Conservation (phyloP, 345 rosid species). For the Laguncularia racemosa region DNA sequence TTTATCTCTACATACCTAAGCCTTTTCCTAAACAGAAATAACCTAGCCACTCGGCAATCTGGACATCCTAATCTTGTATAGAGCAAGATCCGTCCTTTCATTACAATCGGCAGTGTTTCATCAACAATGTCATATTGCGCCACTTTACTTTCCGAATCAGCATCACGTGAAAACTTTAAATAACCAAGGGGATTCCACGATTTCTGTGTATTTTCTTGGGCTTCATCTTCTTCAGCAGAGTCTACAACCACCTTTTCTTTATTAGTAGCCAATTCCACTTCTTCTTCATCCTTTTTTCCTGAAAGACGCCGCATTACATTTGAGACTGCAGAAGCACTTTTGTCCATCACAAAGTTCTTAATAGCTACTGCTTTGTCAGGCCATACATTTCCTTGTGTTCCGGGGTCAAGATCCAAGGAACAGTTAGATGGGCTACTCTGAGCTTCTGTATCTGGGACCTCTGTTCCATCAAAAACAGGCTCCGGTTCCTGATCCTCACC, state of each 20-base stretch:
- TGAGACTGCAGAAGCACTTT: constrained; percentile 58
- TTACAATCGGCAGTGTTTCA: constrained; percentile 33
- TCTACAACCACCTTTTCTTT: constrained; percentile 21
- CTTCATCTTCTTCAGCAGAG: constrained; percentile 24
- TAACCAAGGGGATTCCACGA: constrained; percentile 64
- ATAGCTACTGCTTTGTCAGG: constrained; percentile 65
- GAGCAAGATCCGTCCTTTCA: constrained; percentile 61
- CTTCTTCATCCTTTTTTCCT: constrained; percentile 28
- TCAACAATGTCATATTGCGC: constrained; percentile 18
- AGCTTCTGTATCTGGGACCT: constrained; percentile 38
- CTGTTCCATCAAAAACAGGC: constrained; percentile 45
- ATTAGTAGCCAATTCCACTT: constrained; percentile 14
- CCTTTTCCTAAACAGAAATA: constrained; percentile 47
- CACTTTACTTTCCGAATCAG: constrained; percentile 24
- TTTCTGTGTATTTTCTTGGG: constrained; percentile 25
- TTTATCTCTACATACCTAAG: constrained; percentile 72
- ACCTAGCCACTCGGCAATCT: constrained; percentile 49
- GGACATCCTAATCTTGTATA: constrained; percentile 73
- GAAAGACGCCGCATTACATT: constrained; percentile 49
- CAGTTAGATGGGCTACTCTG: constrained; percentile 18
- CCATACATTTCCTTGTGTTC: constrained; percentile 40
- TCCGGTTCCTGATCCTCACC: constrained; percentile 27
- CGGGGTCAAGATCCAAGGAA: constrained; percentile 25
- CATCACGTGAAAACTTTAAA: constrained; percentile 40
- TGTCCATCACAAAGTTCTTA: constrained; percentile 56